Evolutionary conservation across 2,329 filamentous ascomycete species (phyloP).

Genomic region (Fusarium sp.): DNA sequence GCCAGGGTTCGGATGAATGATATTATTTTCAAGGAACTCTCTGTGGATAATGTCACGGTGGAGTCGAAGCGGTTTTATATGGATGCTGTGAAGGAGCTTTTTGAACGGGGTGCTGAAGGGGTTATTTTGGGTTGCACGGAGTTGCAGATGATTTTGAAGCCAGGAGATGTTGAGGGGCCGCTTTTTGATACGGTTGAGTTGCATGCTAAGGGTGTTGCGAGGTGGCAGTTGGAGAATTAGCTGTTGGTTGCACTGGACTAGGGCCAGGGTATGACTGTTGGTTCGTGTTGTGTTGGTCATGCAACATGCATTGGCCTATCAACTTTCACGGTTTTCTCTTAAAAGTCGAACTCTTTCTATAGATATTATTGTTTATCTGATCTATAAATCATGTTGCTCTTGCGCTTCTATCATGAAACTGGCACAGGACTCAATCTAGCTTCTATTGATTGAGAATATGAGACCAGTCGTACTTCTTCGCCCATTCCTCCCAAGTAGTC

Average conservation of each 20-base stretch:
- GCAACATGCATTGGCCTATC: not conserved
- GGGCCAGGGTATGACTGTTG: not conserved
- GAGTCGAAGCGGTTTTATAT: slow-evolving; percentile 12
- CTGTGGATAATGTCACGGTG: not conserved
- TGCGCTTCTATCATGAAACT: not conserved
- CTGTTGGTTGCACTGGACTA: not conserved
- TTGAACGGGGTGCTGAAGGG: not conserved
- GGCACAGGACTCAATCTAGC: not conserved
- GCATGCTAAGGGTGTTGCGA: not conserved
- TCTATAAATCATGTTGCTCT: not conserved
- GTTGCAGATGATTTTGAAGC: slow-evolving; percentile 8
- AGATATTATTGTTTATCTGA: not conserved
- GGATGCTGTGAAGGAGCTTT: not conserved
- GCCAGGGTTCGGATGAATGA: slow-evolving; percentile 1
- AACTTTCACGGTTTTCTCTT: not conserved
- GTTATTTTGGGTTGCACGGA: slow-evolving; percentile 11
- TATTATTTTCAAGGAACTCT: slow-evolving; percentile 13
- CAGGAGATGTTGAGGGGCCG: not conserved
- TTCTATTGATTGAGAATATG: slow-evolving; percentile 21
- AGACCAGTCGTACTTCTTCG: slow-evolving; percentile 53
- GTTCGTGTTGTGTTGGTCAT: not conserved
- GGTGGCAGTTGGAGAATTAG: slow-evolving; percentile 8
- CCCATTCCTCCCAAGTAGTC: slow-evolving; percentile 54
- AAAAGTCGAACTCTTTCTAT: not conserved
- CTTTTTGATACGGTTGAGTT: slow-evolving; percentile 16